Evolutionary conservation across 177 flowering plant species (phyloP).

Genomic region (Tripterygium wilfordii): DNA sequence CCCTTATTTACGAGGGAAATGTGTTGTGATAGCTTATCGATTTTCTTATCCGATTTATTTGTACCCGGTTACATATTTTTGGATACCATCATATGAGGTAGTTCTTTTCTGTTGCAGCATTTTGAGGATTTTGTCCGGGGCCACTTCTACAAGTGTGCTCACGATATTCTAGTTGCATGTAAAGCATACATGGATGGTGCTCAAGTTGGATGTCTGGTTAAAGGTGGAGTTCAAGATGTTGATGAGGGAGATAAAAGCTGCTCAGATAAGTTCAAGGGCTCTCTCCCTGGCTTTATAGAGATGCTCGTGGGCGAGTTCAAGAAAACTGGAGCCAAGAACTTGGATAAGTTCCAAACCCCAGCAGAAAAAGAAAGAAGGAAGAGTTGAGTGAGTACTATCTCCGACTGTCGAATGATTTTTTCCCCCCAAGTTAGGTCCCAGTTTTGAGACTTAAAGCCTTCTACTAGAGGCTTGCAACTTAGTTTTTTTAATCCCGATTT

Average conservation of each 20-base stretch:
- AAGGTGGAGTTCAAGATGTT: constrained; percentile 52
- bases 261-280: constrained; percentile 35
- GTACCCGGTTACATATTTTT: neutral
- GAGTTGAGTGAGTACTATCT: too few relatives aligned
- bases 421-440: too few relatives aligned
- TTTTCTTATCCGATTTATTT: too few relatives aligned
- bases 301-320: constrained; percentile 42
- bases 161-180: constrained; percentile 58
- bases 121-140: constrained; percentile 71
- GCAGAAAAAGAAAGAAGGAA: too few relatives aligned
- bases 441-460: too few relatives aligned
- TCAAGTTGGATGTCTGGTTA: constrained; percentile 54
- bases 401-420: too few relatives aligned
- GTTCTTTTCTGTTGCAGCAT: constrained; percentile 62
- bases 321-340: constrained; percentile 45
- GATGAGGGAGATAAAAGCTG: constrained; percentile 45
- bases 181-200: constrained; percentile 76
- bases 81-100: too few relatives aligned
- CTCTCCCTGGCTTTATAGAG: constrained; percentile 23
- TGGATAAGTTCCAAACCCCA: constrained; percentile 32
- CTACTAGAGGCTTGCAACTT: too few relatives aligned
- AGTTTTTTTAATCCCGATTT: too few relatives aligned
- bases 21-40: too few relatives aligned
- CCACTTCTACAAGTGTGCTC: constrained; percentile 54
- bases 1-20: too few relatives aligned